A percentile compares a stretch with the other conserved stretches of the same genome.
Evolutionary conservation across 75 land plant genomes (phyloP).

Genomic region (Adiantum capillusveneris): DNA sequence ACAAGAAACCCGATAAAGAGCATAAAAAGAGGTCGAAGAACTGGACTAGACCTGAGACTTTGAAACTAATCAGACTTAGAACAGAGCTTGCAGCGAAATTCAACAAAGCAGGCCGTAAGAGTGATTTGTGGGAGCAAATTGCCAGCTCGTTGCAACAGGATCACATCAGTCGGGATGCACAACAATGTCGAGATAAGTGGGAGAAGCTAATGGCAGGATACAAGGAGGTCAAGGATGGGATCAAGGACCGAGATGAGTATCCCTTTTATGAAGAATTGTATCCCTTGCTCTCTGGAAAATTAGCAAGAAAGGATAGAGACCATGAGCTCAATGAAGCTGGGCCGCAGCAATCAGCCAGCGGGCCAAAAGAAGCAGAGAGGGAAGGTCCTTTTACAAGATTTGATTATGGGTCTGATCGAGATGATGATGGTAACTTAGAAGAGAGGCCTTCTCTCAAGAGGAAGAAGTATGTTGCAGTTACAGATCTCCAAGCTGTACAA

Average conservation of each 20-base stretch:
- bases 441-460: constrained; percentile 10
- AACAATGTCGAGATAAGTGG: constrained; percentile 53
- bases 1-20: constrained; percentile 3
- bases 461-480: constrained; percentile 7
- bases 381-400: neutral
- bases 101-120: constrained; percentile 34
- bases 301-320: constrained; percentile 15
- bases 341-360: neutral
- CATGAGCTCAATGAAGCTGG: neutral
- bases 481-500: constrained; percentile 38
- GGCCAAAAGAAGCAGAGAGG: constrained; percentile 1
- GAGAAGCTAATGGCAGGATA: constrained; percentile 51
- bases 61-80: constrained; percentile 37
- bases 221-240: constrained; percentile 45
- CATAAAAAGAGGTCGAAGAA: constrained; percentile 52
- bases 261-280: constrained; percentile 47
- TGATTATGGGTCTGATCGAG: constrained; percentile 5
- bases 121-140: constrained; percentile 48
- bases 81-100: constrained; percentile 33
- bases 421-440: constrained; percentile 12
- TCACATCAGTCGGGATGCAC: constrained; percentile 34
- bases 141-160: constrained; percentile 29
- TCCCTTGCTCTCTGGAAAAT: constrained; percentile 32
- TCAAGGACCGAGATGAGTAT: constrained; percentile 36
- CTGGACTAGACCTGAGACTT: constrained; percentile 43